phyloP scores from a whole-genome alignment of 208 protist genomes.

The Trypanosomatidae sp. region DNA sequence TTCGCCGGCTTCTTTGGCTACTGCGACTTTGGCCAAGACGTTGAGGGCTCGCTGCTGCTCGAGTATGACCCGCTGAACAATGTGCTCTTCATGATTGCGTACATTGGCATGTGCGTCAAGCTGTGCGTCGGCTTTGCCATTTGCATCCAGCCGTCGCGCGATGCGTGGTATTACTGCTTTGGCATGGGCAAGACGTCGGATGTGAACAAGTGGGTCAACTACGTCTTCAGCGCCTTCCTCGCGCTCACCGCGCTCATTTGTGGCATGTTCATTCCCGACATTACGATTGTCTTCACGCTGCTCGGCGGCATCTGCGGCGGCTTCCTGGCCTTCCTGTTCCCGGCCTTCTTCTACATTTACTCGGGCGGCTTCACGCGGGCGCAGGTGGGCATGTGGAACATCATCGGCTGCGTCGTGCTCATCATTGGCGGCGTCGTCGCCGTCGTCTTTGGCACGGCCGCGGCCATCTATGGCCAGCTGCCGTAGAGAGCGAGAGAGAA shows the following conservation, averaged over 20 bases:
- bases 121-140: constrained; percentile 66
- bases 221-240: constrained; percentile 21
- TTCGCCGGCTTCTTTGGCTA: constrained; percentile 69
- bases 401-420: constrained; percentile 28
- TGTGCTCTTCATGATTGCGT: constrained; percentile 34
- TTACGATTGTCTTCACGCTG: constrained; percentile 66
- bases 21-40: constrained; percentile 45
- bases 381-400: constrained; percentile 28
- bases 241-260: constrained; percentile 39
- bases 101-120: constrained; percentile 60
- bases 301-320: constrained; percentile 59
- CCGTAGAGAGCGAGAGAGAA: not conserved
- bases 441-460: constrained; percentile 52
- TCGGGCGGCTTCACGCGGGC: constrained; percentile 35
- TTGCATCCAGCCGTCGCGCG: constrained; percentile 56
- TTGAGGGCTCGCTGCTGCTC: constrained; percentile 44
- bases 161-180: constrained; percentile 54
- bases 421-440: constrained; percentile 48
- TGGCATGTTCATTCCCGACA: constrained; percentile 61
- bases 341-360: constrained; percentile 70
- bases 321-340: constrained; percentile 69
- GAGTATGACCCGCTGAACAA: constrained; percentile 40
- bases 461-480: constrained; percentile 31
- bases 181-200: constrained; percentile 26
- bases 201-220: constrained; percentile 33